A percentile compares a stretch with the other conserved stretches of the same genome.
Conservation (phyloP, 352 stramenopile species). For the Phytophthora citrophthora region DNA sequence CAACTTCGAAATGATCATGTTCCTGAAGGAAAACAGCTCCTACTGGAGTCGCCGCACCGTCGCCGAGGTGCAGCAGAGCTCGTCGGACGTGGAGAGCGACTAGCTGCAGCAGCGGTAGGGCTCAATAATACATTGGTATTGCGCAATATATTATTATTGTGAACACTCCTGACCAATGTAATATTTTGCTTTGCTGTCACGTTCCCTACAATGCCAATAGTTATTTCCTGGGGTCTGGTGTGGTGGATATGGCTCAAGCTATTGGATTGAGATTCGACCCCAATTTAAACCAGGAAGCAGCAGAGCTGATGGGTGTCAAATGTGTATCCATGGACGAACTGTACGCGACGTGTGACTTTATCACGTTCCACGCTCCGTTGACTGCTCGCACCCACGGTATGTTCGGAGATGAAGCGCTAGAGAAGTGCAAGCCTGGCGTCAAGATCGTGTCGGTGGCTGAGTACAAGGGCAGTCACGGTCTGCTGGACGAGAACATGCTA, state of each 20-base stretch:
- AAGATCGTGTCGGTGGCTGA: conserved; percentile 88
- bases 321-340: conserved; percentile 64
- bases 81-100: too few species aligned
- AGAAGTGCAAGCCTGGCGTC: conserved; percentile 91
- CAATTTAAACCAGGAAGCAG: conserved; percentile 73
- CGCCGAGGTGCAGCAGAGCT: too few species aligned
- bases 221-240: too few species aligned
- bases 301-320: conserved; percentile 70
- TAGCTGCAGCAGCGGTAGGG: too few species aligned
- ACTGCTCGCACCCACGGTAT: conserved; percentile 92
- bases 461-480: conserved; percentile 69
- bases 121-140: too few species aligned
- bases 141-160: too few species aligned
- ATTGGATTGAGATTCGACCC: conserved; percentile 79
- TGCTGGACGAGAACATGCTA: conserved; percentile 86
- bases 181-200: too few species aligned
- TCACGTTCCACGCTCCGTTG: conserved; percentile 95
- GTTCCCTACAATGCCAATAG: too few species aligned
- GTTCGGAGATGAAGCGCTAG: conserved; percentile 82
- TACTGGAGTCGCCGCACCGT: too few species aligned
- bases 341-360: conserved; percentile 88
- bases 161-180: too few species aligned
- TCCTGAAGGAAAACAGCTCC: too few species aligned
- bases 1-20: too few species aligned
- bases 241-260: conserved; percentile 73